Evolutionary conservation across 805 yeast genomes (phyloP), one percentile per base, ranked within the genome.

Genomic region (Saccharomycopsis vini): DNA sequence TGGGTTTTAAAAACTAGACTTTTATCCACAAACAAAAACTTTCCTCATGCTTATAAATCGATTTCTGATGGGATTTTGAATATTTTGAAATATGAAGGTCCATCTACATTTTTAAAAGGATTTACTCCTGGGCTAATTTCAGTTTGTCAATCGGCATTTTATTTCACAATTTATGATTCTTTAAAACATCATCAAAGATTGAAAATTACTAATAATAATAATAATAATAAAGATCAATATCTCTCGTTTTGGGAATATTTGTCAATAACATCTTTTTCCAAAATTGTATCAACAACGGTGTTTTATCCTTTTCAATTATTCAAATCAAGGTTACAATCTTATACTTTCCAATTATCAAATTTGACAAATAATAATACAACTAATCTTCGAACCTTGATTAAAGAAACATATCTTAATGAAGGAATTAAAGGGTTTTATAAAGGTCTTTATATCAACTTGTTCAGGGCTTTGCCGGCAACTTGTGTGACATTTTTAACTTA

Each of bases 1-100:
- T 90, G 98, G 98, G 95, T 92, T 1, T 60, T 92, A 16, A 92
- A 92, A 61, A 92, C 98, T 0, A 69, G 97, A 49, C 81, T 90
- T 52, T 69, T 89, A 54, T 77, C 88, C 23, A 58, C 60, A 2
- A 62, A 73, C 2, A 61, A 63, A 31, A 47, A 48, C 1, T 52
- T 63, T 0, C 66, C 67, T 0, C 71, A 70, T 13, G 79, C 85
- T 0, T 86, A 87, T 55, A 60, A 60, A 7, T 75, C 86, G 0
- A 61, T 79, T 5, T 9, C 55, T 16, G 75, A 77, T 47, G 94
- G 95, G 1, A 54, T 77, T 0, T 44, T 45, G 4, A 58, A 68
- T 20, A 71, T 86, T 12, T 49, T 66, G 12, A 53, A 51, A 22
- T 63, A 67, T 1, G 87, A 84, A 53, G 92, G 95, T 0, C 33